Evolutionary conservation across 225 moss, liverwort and hornwort genomes (phyloP).

Genomic region (Takakia lepidozioides): DNA sequence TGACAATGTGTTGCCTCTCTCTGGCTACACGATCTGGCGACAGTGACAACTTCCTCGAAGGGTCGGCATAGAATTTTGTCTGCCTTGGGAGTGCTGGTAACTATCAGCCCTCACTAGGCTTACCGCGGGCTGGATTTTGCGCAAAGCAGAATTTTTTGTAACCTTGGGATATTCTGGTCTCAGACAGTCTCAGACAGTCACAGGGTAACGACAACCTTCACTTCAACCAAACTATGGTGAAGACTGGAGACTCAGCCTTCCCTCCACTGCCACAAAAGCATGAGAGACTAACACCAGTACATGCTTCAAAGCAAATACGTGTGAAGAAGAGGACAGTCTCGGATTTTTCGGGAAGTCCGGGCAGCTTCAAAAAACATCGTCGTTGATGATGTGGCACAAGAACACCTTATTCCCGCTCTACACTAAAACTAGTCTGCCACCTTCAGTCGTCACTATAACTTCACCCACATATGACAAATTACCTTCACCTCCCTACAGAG

Average conservation of each 20-base stretch:
- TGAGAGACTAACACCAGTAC: slow-evolving; percentile 37
- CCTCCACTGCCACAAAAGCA: slow-evolving; percentile 76
- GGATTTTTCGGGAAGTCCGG: too few relatives aligned
- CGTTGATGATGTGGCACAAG: too few relatives aligned
- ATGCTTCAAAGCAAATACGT: slow-evolving; percentile 25
- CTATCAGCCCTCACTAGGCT: slow-evolving; percentile 65
- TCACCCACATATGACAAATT: too few relatives aligned
- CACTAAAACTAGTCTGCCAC: too few relatives aligned
- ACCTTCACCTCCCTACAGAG: too few relatives aligned
- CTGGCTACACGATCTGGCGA: slow-evolving; percentile 37
- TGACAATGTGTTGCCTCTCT: slow-evolving; percentile 53
- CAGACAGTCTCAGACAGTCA: too few relatives aligned
- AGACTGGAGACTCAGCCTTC: slow-evolving; percentile 89
- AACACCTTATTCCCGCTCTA: too few relatives aligned
- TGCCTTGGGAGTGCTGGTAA: slow-evolving; percentile 71
- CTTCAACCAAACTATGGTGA: slow-evolving; percentile 56
- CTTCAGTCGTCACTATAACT: too few relatives aligned
- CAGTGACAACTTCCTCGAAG: slow-evolving; percentile 34
- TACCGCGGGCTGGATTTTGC: slow-evolving; percentile 78
- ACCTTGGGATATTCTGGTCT: slow-evolving; percentile 51
- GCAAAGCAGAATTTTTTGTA: slow-evolving; percentile 64
- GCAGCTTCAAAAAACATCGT: too few relatives aligned
- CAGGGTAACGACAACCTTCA: slow-evolving; percentile 31
- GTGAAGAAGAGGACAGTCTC: slow-evolving; percentile 35
- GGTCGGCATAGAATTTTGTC: slow-evolving; percentile 78